These are phyloP conservation scores for Trichoderma endophyticum DNA, from an alignment of 2,329 filamentous ascomycete genomes.

Conservation along the genomic window DNA sequence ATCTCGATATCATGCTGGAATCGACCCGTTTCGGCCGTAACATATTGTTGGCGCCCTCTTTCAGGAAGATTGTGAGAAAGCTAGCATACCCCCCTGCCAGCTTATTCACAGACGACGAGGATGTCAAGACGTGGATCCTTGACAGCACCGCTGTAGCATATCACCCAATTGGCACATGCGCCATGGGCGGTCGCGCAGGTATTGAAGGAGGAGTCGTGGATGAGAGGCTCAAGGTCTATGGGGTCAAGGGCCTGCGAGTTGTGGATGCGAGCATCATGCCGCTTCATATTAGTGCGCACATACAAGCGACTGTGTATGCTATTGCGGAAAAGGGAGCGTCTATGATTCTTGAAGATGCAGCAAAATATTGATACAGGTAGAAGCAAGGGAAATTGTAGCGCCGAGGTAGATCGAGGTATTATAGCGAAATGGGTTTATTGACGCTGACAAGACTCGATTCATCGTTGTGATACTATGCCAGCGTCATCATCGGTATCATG, in stretches of 20 bases:
- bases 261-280: conserved; percentile 30
- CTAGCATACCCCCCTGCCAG: conserved; percentile 24
- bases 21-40: conserved; percentile 39
- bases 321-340: conserved; percentile 34
- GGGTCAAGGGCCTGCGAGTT: conserved; percentile 24
- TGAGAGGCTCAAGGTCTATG: conserved; percentile 27
- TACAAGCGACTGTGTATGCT: conserved; percentile 31
- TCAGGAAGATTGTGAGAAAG: conserved; percentile 36
- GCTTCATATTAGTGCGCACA: conserved; percentile 28
- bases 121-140: conserved; percentile 28
- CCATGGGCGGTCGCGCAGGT: conserved; percentile 31
- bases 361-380: neutral
- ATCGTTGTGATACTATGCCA: neutral
- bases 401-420: neutral
- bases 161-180: conserved; percentile 41
- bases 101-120: conserved; percentile 19
- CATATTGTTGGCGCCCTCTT: conserved; percentile 37
- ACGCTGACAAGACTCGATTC: neutral
- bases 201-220: conserved; percentile 32
- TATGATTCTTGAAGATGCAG: conserved; percentile 29
- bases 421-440: neutral
- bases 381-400: neutral
- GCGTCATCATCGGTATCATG: neutral
- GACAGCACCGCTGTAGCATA: conserved; percentile 32
- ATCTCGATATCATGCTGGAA: conserved; percentile 42